Conservation (phyloP, 129 eudicot genomes). For the Dittrichia graveolens region DNA sequence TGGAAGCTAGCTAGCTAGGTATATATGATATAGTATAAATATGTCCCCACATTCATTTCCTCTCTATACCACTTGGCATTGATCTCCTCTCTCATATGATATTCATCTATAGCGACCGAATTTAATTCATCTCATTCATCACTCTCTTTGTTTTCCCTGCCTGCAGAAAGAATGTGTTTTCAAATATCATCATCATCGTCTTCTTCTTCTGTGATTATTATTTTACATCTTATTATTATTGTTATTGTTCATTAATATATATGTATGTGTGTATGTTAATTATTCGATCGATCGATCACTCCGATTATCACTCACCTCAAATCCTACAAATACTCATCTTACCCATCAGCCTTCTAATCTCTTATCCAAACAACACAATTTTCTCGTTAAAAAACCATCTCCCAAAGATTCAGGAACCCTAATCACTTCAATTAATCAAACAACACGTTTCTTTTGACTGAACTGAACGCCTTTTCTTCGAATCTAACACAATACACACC, state of each 20-base stretch:
- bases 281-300: constrained; percentile 19
- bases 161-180: constrained; percentile 42
- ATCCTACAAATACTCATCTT: constrained; percentile 17
- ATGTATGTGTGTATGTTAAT: too few species aligned
- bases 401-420: constrained; percentile 34
- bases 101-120: constrained; percentile 25
- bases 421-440: constrained; percentile 36
- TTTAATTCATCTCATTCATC: constrained; percentile 36
- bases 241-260: background rate
- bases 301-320: constrained; percentile 39
- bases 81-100: constrained; percentile 22
- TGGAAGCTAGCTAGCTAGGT: constrained; percentile 11
- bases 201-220: background rate
- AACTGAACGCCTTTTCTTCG: constrained; percentile 36
- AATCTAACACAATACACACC: constrained; percentile 38
- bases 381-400: constrained; percentile 20
- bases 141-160: constrained; percentile 5
- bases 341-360: background rate
- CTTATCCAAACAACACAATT: constrained; percentile 30
- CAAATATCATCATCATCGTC: constrained; percentile 31
- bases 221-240: background rate
- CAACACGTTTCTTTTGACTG: constrained; percentile 50
- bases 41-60: constrained; percentile 54
- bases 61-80: constrained; percentile 45
- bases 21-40: constrained; percentile 37